A percentile compares a stretch with the other conserved stretches of the same genome.
phyloP scores from a whole-genome alignment of 2,329 filamentous ascomycete genomes.

The Septoria linicola region DNA sequence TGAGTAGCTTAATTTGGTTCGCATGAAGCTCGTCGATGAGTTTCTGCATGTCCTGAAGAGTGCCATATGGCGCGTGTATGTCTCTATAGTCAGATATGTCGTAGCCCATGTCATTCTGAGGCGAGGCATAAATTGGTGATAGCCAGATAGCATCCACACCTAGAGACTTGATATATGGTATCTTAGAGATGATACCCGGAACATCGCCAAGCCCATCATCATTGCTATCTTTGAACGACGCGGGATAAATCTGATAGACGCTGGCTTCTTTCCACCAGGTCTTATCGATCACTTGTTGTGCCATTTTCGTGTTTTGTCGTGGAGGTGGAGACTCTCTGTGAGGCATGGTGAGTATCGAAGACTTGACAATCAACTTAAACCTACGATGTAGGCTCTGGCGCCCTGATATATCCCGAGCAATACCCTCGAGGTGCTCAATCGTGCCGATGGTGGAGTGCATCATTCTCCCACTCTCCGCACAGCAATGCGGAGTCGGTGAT shows the following conservation, averaged over 20 bases:
- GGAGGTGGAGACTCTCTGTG: slow-evolving; percentile 9
- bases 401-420: too few species aligned
- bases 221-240: slow-evolving; percentile 56
- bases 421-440: too few species aligned
- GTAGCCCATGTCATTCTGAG: slow-evolving; percentile 56
- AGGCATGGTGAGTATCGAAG: slow-evolving; percentile 16
- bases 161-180: slow-evolving; percentile 62
- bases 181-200: slow-evolving; percentile 59
- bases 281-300: slow-evolving; percentile 9
- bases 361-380: too few species aligned
- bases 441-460: too few species aligned
- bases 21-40: slow-evolving; percentile 45
- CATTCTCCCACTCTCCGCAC: too few species aligned
- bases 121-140: slow-evolving; percentile 52
- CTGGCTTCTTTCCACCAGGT: slow-evolving; percentile 43
- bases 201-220: slow-evolving; percentile 63
- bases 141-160: slow-evolving; percentile 50
- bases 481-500: too few species aligned
- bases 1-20: slow-evolving; percentile 49
- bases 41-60: slow-evolving; percentile 46
- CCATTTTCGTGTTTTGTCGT: slow-evolving; percentile 3
- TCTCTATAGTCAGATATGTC: slow-evolving; percentile 49
- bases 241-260: slow-evolving; percentile 56
- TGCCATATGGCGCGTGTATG: slow-evolving; percentile 49
- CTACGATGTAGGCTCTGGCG: too few species aligned